Percentiles rank a stretch among this genome's conserved stretches.
Conservation (phyloP, 2,329 filamentous ascomycete species). For the Colletotrichum siamense region DNA sequence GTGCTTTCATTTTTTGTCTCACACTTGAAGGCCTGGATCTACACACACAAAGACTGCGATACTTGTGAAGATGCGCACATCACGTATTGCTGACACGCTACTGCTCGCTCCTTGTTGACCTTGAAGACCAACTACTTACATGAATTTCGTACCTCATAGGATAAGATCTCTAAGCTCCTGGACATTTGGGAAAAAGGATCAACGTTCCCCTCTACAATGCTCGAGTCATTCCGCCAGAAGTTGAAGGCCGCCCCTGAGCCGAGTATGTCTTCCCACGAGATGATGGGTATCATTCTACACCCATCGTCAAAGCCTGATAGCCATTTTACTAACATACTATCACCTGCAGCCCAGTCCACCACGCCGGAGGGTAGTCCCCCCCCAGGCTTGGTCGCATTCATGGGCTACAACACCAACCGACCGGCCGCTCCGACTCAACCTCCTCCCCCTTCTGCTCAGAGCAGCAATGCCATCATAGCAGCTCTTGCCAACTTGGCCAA, state of each 20-base stretch:
- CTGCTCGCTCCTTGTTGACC: background rate
- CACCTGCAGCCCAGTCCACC: constrained; percentile 65
- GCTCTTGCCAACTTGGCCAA: constrained; percentile 82
- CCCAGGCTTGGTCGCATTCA: constrained; percentile 45
- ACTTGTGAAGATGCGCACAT: background rate
- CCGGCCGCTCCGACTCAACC: constrained; percentile 40
- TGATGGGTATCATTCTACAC: constrained; percentile 1
- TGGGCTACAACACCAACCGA: constrained; percentile 28
- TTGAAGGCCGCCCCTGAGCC: constrained; percentile 65
- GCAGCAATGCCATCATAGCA: constrained; percentile 71
- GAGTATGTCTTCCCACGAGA: constrained; percentile 61
- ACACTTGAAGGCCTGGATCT: background rate
- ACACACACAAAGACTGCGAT: background rate
- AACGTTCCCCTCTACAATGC: constrained; percentile 84
- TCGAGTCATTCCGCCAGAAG: constrained; percentile 83
- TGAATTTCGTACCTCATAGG: constrained; percentile 64
- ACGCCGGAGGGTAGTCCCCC: constrained; percentile 72
- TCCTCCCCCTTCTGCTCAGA: constrained; percentile 45
- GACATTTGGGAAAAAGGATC: constrained; percentile 98
- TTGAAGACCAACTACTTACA: constrained; percentile 40
- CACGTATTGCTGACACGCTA: background rate
- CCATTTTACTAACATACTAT: background rate
- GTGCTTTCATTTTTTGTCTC: background rate
- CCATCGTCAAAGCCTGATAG: background rate
- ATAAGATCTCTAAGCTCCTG: constrained; percentile 93